Evolutionary conservation across 2,329 filamentous ascomycete species (phyloP), one percentile per base, ranked within the genome.

Genomic region (Coniochaeta sp.): DNA sequence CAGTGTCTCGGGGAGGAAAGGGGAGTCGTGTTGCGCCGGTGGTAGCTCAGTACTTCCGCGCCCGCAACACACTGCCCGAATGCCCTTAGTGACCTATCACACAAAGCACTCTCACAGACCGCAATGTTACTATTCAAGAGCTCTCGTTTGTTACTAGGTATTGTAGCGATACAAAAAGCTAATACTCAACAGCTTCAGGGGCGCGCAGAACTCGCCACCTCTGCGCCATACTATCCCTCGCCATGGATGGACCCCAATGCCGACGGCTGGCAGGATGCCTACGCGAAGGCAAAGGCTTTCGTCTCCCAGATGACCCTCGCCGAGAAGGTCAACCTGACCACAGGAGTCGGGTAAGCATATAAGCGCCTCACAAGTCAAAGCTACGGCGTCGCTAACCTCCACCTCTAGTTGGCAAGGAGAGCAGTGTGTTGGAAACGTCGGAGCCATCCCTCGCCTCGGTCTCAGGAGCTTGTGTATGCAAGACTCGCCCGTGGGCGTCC

Each of bases 251-350:
- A 87, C 56, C 86, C 88, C 16, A 67, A 80, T 6, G 87, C 87
- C 12, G 72, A 79, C 42, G 80, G 78, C 55, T 96, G 91, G 91
- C 77, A 80, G 51, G 79, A 82, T 7, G 89, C 90, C 33, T 91
- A 95, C 60, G 72, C 70, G 18, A 85, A 87, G 67, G 91, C 91
- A 1, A 82, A 81, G 58, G 81, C 77, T 3, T 92, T 96, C 61
- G 90, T 96, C 45, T 86, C 86, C 9, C 83, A 91, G 65, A 71
- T 96, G 69, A 95, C 90, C 1, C 76, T 96, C 31, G 65, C 83
- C 10, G 91, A 96, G 68, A 96, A 96, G 73, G 90, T 97, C 68
- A 97, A 97, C 67, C 67, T 99, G 57, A 97, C 92, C 3, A 96
- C 91, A 0, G 92, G 92, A 67, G 81, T 87, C 57, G 91, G 91